These are phyloP conservation scores for Coniferiporia sulphurascens DNA, from an alignment of 1,284 basidiomycete genomes.

Conservation along the genomic window DNA sequence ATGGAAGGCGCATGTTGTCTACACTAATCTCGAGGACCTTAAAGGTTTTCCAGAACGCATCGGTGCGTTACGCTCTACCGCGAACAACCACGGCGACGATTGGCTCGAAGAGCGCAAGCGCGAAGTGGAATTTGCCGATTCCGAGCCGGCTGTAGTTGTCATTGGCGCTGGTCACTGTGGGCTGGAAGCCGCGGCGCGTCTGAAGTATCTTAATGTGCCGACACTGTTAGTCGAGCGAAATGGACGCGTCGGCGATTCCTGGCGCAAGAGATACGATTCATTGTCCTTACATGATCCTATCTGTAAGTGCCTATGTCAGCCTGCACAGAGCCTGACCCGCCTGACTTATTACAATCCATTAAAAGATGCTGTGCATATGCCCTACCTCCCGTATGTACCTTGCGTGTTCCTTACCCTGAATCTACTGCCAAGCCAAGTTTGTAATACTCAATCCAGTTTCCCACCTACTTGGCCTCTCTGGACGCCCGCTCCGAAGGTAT, in stretches of 20 bases:
- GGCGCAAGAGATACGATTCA: conserved; percentile 55
- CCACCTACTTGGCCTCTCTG: conserved; percentile 37
- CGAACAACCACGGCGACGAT: conserved; percentile 35
- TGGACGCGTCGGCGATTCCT: conserved; percentile 52
- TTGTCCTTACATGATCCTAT: conserved; percentile 62
- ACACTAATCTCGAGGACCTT: conserved; percentile 57
- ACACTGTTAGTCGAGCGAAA: conserved; percentile 52
- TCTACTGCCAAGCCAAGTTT: not conserved
- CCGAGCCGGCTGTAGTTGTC: conserved; percentile 45
- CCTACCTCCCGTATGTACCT: conserved; percentile 45
- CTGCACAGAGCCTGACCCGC: not conserved
- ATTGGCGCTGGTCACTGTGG: conserved; percentile 67
- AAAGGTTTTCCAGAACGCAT: conserved; percentile 44
- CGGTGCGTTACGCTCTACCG: conserved; percentile 33
- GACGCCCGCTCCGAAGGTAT: conserved; percentile 49
- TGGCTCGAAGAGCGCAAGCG: conserved; percentile 35
- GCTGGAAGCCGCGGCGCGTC: conserved; percentile 51
- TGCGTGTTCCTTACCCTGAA: not conserved
- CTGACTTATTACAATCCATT: not conserved
- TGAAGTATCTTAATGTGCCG: conserved; percentile 49
- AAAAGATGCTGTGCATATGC: conserved; percentile 52
- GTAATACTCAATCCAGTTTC: conserved; percentile 23
- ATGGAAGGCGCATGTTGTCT: conserved; percentile 56
- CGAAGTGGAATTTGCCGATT: conserved; percentile 37
- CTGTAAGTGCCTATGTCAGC: conserved; percentile 37